Conservation (phyloP, 805 yeast genomes). For the Kluyveromyces lactis region DNA sequence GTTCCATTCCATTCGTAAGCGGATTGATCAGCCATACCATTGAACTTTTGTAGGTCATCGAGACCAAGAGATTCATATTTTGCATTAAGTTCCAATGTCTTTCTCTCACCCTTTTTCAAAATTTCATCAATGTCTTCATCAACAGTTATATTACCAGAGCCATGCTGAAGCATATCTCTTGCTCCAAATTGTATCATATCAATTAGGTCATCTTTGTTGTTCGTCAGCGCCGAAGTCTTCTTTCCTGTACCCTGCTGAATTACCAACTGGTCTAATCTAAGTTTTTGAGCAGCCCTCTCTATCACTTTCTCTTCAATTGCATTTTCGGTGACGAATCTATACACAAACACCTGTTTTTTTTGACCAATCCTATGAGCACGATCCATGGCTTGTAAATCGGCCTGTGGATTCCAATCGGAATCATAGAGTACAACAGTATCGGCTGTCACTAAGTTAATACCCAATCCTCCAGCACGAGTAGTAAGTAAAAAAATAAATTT, state of each 20-base stretch:
- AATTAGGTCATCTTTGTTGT: slow-evolving; percentile 72
- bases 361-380: slow-evolving; percentile 97
- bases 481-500: slow-evolving; percentile 82
- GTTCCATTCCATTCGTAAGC: slow-evolving; percentile 99
- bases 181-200: slow-evolving; percentile 99
- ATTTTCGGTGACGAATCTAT: slow-evolving; percentile 86
- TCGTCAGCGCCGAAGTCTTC: slow-evolving; percentile 31
- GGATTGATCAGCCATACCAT: slow-evolving; percentile 60
- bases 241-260: slow-evolving; percentile 78
- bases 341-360: slow-evolving; percentile 90
- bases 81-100: slow-evolving; percentile 69
- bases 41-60: slow-evolving; percentile 88
- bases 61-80: slow-evolving; percentile 81
- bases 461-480: slow-evolving; percentile 95
- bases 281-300: slow-evolving; percentile 91
- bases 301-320: slow-evolving; percentile 95
- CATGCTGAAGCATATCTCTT: slow-evolving; percentile 65
- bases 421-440: slow-evolving; percentile 84
- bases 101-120: slow-evolving; percentile 69
- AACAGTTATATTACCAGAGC: slow-evolving; percentile 23
- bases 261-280: slow-evolving; percentile 86
- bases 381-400: slow-evolving; percentile 97
- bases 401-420: slow-evolving; percentile 98
- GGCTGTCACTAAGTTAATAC: slow-evolving; percentile 87
- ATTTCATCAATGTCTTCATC: slow-evolving; percentile 77